Evolutionary conservation across 1,284 basidiomycete species (phyloP).

Genomic region (Retiboletus flavoniger): DNA sequence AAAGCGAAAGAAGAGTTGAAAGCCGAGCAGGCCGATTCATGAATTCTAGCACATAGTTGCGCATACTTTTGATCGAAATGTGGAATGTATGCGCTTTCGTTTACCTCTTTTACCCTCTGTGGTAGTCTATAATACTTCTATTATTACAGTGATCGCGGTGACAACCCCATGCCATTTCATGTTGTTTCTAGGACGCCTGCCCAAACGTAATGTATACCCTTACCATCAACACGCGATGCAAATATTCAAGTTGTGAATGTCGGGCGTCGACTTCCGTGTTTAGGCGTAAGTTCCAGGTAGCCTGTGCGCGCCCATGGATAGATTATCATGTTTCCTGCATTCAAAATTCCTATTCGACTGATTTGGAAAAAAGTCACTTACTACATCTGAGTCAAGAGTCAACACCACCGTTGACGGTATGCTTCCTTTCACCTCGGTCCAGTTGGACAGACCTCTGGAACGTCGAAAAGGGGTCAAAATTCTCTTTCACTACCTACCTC

Average conservation of each 20-base stretch:
- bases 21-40: slow-evolving; percentile 5
- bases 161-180: neutral
- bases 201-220: slow-evolving; percentile 10
- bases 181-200: neutral
- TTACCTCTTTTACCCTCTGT: neutral
- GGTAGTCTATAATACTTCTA: slow-evolving; percentile 8
- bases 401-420: neutral
- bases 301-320: neutral
- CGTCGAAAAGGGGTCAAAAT: too few species aligned
- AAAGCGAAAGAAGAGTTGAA: slow-evolving; percentile 20
- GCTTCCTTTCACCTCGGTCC: too few species aligned
- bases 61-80: slow-evolving; percentile 29
- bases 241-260: neutral
- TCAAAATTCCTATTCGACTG: neutral
- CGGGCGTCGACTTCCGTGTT: neutral
- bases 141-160: slow-evolving; percentile 4
- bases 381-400: too few species aligned
- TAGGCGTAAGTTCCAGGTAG: neutral
- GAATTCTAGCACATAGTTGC: slow-evolving; percentile 38
- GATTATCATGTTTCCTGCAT: neutral
- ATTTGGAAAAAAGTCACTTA: too few species aligned
- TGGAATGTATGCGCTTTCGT: slow-evolving; percentile 4
- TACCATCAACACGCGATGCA: neutral
- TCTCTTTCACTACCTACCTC: too few species aligned
- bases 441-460: too few species aligned